Conservation (phyloP, 805 yeast genomes). For the Saccharomycopsis babjevae region DNA sequence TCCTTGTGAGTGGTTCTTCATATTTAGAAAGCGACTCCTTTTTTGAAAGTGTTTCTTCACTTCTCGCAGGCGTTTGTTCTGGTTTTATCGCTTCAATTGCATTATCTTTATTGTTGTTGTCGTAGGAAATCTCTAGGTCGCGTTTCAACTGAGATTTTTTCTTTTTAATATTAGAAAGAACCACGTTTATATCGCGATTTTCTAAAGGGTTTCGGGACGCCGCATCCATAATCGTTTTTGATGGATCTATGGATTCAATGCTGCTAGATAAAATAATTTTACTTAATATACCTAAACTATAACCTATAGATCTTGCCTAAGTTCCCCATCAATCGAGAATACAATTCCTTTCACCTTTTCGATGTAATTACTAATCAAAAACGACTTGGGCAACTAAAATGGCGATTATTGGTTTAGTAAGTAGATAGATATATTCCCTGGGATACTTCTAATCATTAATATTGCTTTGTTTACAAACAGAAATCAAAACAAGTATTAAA, state of each 20-base stretch:
- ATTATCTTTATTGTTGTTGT: background rate
- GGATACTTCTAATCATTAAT: background rate
- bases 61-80: background rate
- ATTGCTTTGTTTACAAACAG: background rate
- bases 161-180: background rate
- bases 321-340: too few species aligned
- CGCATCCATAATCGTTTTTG: background rate
- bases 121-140: background rate
- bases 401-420: too few species aligned
- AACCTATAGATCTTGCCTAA: too few species aligned
- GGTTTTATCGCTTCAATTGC: background rate
- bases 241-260: background rate
- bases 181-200: background rate
- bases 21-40: background rate
- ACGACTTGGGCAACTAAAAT: too few species aligned
- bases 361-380: too few species aligned
- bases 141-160: background rate
- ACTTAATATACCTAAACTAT: too few species aligned
- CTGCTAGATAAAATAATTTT: background rate
- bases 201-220: background rate
- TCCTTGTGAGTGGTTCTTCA: background rate
- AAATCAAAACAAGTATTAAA: background rate
- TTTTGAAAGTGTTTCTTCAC: background rate
- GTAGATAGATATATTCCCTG: background rate
- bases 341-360: too few species aligned